Percentiles rank a stretch among this genome's conserved stretches.
phyloP scores from a whole-genome alignment of 495 filamentous ascomycete species.

The Antarctomyces pellizariae region DNA sequence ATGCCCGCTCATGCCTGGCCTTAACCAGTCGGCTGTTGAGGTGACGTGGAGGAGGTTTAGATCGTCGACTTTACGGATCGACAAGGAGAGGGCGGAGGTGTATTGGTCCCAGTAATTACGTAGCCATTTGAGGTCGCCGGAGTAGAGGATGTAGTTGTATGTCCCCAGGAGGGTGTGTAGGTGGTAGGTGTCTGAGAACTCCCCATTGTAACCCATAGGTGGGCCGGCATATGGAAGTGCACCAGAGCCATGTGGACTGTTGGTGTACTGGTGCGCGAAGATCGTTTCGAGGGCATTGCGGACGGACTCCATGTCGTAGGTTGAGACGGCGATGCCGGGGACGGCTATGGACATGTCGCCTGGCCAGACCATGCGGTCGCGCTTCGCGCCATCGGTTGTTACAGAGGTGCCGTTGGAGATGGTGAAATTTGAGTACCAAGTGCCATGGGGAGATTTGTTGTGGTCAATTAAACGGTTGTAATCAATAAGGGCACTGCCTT shows the following conservation, averaged over 20 bases:
- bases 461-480: constrained; percentile 15
- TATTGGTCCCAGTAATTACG: constrained; percentile 24
- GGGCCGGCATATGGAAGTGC: constrained; percentile 35
- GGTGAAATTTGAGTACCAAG: constrained; percentile 21
- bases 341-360: constrained; percentile 26
- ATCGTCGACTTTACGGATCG: constrained; percentile 26
- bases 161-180: constrained; percentile 36
- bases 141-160: constrained; percentile 34
- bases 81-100: constrained; percentile 23
- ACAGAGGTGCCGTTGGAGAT: constrained; percentile 27
- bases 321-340: constrained; percentile 21
- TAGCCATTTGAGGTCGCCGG: constrained; percentile 28
- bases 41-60: constrained; percentile 27
- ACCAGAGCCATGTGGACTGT: too few relatives aligned
- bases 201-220: constrained; percentile 27
- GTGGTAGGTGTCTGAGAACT: constrained; percentile 35
- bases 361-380: constrained; percentile 32
- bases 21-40: constrained; percentile 29
- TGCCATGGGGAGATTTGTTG: constrained; percentile 14
- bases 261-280: constrained; percentile 19
- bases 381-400: constrained; percentile 31
- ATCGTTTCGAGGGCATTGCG: constrained; percentile 22
- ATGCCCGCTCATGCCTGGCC: constrained; percentile 24
- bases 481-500: constrained; percentile 24
- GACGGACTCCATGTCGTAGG: constrained; percentile 20